These are phyloP conservation scores for Paspalum vaginatum DNA, from an alignment of 176 grass and related monocot genomes.

Conservation along the genomic window DNA sequence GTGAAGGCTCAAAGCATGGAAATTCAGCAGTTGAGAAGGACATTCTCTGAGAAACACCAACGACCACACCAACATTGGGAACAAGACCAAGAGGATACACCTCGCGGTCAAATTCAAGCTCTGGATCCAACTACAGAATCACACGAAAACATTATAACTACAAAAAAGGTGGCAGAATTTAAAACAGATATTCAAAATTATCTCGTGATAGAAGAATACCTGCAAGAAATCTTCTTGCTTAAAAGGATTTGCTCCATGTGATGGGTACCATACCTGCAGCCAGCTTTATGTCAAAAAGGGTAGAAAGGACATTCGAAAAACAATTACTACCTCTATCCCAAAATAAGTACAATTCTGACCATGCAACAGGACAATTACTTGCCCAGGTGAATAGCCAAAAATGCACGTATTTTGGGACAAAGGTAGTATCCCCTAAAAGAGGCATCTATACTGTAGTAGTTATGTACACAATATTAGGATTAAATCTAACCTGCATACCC, in stretches of 20 bases:
- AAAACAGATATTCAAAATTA: constrained; percentile 21
- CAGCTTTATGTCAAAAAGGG: constrained; percentile 33
- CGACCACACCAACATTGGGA: constrained; percentile 91
- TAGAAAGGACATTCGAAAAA: constrained; percentile 2
- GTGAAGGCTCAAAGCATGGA: constrained; percentile 95
- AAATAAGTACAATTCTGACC: too few species aligned
- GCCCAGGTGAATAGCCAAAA: too few species aligned
- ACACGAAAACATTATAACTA: constrained; percentile 33
- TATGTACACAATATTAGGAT: constrained; percentile 23
- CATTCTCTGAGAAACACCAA: constrained; percentile 94
- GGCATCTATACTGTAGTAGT: not conserved
- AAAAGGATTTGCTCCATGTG: constrained; percentile 81
- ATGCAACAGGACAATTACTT: too few species aligned
- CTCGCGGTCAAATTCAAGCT: constrained; percentile 98
- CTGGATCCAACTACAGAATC: constrained; percentile 88
- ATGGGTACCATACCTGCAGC: constrained; percentile 96
- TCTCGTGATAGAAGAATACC: constrained; percentile 49
- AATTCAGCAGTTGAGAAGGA: constrained; percentile 96
- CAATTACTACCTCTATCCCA: not conserved
- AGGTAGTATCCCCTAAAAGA: not conserved
- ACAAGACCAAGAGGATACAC: constrained; percentile 99
- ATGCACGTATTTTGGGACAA: too few species aligned
- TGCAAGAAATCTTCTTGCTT: constrained; percentile 98
- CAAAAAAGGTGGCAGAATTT: constrained; percentile 30
- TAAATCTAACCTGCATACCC: constrained; percentile 90